Evolutionary conservation across 2,329 filamentous ascomycete species (phyloP), one percentile per base, ranked within the genome.

Genomic region (Rhinocladiella mackenziei): DNA sequence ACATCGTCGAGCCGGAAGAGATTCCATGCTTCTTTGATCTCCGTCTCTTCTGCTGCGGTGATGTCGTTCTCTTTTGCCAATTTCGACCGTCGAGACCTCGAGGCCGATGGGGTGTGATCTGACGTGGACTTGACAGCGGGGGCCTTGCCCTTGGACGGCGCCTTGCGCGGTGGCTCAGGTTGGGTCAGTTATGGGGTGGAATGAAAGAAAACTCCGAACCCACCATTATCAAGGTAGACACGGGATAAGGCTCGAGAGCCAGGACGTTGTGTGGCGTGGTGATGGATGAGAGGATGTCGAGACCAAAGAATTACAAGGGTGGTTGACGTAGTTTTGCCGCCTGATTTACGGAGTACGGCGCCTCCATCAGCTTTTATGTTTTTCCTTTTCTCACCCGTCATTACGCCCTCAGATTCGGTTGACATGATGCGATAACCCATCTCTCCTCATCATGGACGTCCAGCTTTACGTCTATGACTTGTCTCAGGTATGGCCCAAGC

Each of bases 61-160:
- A 97, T 80, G 64, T 89, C 83, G 75, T 96, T 82, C 62, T 95
- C 88, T 68, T 89, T 91, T 20, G 91, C 91, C 58, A 96, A 86
- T 65, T 89, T 94, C 47, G 89, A 94, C 60, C 80, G 81, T 51
- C 85, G 84, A 43, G 65, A 53, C 64, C 67, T 43, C 62, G 64
- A 47, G 59, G 65, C 63, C 67, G 51, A 37, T 18, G 41, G 45
- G 17, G n/a, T n/a, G n/a, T n/a, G n/a, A n/a, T 33, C 39, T 13
- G 26, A 19, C 17, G 22, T 29, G 26, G 15, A 23, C 8, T 38
- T 19, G 14, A 32, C 28, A n/a, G 39, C 28, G 7, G 26, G 15
- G 26, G 28, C 32, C 35, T 49, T 76, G n/a, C 58, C 60, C 3
- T 51, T 54, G 18, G n/a, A 50, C 41, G 22, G 30, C 8, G 39